Evolutionary conservation across 1,284 basidiomycete species (phyloP).

Genomic region (Boletus sp.): DNA sequence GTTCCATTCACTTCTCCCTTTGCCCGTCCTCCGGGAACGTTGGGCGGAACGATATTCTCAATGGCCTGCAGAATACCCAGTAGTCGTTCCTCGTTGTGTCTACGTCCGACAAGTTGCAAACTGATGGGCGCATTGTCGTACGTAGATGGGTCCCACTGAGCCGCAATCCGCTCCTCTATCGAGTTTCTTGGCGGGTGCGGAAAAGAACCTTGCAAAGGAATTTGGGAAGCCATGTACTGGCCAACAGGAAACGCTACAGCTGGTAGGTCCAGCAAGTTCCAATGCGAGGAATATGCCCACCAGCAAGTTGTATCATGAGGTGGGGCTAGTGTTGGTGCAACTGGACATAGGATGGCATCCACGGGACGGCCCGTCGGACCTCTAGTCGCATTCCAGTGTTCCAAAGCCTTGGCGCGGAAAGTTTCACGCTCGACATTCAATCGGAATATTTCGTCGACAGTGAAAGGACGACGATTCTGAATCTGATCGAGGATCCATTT

Average conservation of each 20-base stretch:
- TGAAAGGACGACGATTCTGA: conserved; percentile 35
- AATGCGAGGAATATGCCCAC: conserved; percentile 53
- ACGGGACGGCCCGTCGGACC: conserved; percentile 45
- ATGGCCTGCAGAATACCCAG: conserved; percentile 43
- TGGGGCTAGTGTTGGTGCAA: conserved; percentile 48
- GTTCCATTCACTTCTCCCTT: conserved; percentile 5
- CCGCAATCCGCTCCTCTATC: conserved; percentile 37
- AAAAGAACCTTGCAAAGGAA: not conserved
- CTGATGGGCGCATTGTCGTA: conserved; percentile 45
- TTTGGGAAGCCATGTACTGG: conserved; percentile 20
- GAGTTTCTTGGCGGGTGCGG: conserved; percentile 33
- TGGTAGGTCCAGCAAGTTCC: conserved; percentile 56
- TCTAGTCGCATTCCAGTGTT: conserved; percentile 52
- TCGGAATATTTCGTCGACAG: conserved; percentile 40
- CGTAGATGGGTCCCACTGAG: conserved; percentile 42
- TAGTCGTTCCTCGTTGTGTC: conserved; percentile 47
- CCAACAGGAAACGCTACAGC: conserved; percentile 50
- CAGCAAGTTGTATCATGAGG: conserved; percentile 48
- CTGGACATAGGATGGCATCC: conserved; percentile 53
- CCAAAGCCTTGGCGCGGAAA: conserved; percentile 41
- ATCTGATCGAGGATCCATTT: conserved; percentile 47
- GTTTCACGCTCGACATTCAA: conserved; percentile 44
- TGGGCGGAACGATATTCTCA: conserved; percentile 32
- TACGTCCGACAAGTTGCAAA: conserved; percentile 47
- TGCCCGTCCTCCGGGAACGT: conserved; percentile 11